Base-by-base conservation (phyloP, 2,329 filamentous ascomycete species). In the Sarocladium brachiariae region DNA sequence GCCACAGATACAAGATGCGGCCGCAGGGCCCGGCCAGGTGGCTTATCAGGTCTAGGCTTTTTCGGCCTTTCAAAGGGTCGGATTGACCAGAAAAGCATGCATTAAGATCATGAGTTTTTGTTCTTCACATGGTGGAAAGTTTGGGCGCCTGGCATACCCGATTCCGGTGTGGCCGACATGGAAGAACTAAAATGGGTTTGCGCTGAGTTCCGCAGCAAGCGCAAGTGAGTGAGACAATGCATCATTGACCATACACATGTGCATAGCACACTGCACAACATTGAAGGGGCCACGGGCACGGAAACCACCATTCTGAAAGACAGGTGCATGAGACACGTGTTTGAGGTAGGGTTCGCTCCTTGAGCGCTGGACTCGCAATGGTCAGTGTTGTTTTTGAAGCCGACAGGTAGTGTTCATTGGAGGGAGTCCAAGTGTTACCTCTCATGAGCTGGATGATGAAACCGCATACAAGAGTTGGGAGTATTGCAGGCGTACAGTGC, bases 151-250 rank as follows among this genome's bases (percentile, higher is more conserved):
- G 27, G 43, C 43, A 13, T n/a, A 13, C 43, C 31, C n/a, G n/a
- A 47, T 18, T 6, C 43, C 43, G 43, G 43, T 21, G 25, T 47
- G 43, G 7, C 43, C 43, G 43, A 47, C 25, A 25, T 21, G 19
- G 43, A 47, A 24, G 43, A 31, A 47, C 27, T n/a, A 19, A 18
- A 11, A 16, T 24, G 27, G 10, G 27, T n/a, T n/a, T 21, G 14
- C 21, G 43, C 24, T 23, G 43, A 47, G 31, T 25, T 47, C 25
- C 43, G 43, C 43, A 47, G 43, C 43, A 25, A 33, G 33, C 4
- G 9, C n/a, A 7, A 19, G 24, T n/a, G n/a, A 31, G 27, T n/a
- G 11, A 33, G 21, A 24, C 43, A 47, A 47, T 47, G 27, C 16
- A n/a, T n/a, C n/a, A 6, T 10, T 19, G 43, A 21, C 43, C 31